Evolutionary conservation across 2,329 filamentous ascomycete genomes (phyloP).

Genomic region (Periglandula ipomoeae): DNA sequence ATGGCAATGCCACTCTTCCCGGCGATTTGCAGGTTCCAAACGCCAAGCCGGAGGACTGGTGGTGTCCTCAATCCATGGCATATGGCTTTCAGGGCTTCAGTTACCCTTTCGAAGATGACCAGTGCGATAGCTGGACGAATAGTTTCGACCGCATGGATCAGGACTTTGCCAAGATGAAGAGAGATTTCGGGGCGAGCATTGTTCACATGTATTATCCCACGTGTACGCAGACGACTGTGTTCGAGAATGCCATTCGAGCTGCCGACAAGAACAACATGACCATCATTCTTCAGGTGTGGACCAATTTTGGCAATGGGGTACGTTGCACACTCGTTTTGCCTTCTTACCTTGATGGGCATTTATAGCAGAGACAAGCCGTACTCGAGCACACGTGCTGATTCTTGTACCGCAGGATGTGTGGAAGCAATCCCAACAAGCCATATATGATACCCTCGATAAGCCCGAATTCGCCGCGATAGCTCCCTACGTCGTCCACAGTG

Average conservation of each 20-base stretch:
- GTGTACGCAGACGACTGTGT: slow-evolving; percentile 11
- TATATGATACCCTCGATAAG: too few relatives aligned
- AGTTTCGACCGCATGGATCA: slow-evolving; percentile 12
- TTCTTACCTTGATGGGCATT: slow-evolving; percentile 10
- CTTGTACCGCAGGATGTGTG: too few relatives aligned
- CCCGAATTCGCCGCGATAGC: too few relatives aligned
- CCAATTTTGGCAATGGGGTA: slow-evolving; percentile 14
- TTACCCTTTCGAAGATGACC: slow-evolving; percentile 12
- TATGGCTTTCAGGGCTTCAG: slow-evolving; percentile 15
- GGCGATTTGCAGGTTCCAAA: slow-evolving; percentile 6
- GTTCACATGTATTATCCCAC: slow-evolving; percentile 15
- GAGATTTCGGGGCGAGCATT: slow-evolving; percentile 13
- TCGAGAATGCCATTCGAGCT: slow-evolving; percentile 13
- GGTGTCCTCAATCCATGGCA: slow-evolving; percentile 13
- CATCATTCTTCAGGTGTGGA: slow-evolving; percentile 14
- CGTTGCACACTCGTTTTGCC: too few relatives aligned
- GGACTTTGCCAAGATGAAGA: slow-evolving; percentile 14
- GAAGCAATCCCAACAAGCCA: too few relatives aligned
- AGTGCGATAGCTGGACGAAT: slow-evolving; percentile 10
- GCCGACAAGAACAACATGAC: slow-evolving; percentile 14
- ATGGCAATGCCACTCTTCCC: slow-evolving; percentile 10
- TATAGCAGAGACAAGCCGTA: too few relatives aligned
- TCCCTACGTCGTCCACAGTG: too few relatives aligned
- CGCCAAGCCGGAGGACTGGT: slow-evolving; percentile 11
- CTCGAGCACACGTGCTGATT: too few relatives aligned